Base-by-base conservation (phyloP, 2,329 filamentous ascomycete species). In the Ambrosiella beaveri region DNA sequence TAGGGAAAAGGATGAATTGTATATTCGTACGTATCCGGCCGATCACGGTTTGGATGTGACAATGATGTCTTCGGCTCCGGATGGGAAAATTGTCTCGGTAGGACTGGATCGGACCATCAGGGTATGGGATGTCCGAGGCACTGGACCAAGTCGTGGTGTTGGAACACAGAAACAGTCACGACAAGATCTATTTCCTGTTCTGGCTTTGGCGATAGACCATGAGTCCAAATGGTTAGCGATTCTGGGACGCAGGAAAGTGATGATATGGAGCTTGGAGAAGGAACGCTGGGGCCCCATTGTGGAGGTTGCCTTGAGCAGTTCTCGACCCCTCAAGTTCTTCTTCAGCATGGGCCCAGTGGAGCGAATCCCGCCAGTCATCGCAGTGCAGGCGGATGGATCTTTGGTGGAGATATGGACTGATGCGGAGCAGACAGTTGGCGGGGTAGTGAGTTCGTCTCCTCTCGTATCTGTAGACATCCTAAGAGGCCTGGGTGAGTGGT, bases 11-110 rank as follows among this genome's bases (percentile, higher is more conserved):
- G 53, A 53, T 0, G 69, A 77, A 1, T 68, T 90, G 11, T 77
- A 75, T 0, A 73, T 87, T 52, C 77, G 76, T 55, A 80, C 79
- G 1, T 66, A 89, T 9, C 72, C 73, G 35, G 73, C 75, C 12
- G 82, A 82, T 0, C 87, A 91, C 65, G 69, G 72, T 6, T 73
- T 91, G 11, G 86, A 91, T 65, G 74, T 91, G 44, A 79, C 80
- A 11, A 76, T 82, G 65, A 69, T 91, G 61, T 70, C 75, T 4
- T 75, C 82, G 13, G 85, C 80, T 6, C 71, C 76, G 1, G 77
- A 79, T 56, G 85, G 85, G 0, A 75, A 84, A 56, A 69, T 90
- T 19, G 78, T 84, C 4, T 86, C 85, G 1, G 76, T 86, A 41
- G 84, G 82, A 0, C 71, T 91, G 1, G 87, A 91, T 65, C 76